Evolutionary conservation across 2,329 filamentous ascomycete genomes (phyloP).

Genomic region (Colletotrichum lini): DNA sequence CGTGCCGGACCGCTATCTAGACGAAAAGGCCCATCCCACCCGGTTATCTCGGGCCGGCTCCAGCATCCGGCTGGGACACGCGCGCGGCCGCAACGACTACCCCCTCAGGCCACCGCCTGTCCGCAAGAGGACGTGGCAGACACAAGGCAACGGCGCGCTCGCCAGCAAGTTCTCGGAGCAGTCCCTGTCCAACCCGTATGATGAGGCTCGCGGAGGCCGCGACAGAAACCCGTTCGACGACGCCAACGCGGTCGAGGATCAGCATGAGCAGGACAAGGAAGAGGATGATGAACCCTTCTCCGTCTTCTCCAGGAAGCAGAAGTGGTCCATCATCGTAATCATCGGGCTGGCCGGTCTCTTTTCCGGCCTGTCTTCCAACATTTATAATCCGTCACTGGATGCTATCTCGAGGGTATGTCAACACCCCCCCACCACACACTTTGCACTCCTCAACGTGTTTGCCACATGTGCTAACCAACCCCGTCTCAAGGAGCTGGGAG

Average conservation of each 20-base stretch:
- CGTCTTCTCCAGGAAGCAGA: conserved; percentile 56
- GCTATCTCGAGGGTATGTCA: conserved; percentile 52
- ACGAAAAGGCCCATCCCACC: conserved; percentile 30
- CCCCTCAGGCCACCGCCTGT: conserved; percentile 27
- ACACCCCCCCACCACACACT: neutral
- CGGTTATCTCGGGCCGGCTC: conserved; percentile 33
- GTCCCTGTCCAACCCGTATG: conserved; percentile 10
- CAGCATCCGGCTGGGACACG: conserved; percentile 28
- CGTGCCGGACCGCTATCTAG: conserved; percentile 32
- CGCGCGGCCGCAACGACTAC: conserved; percentile 29
- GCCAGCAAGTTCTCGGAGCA: conserved; percentile 24
- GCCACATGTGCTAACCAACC: neutral
- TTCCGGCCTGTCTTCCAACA: conserved; percentile 66
- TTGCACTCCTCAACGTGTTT: no score
- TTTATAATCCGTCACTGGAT: conserved; percentile 64
- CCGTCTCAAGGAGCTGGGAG: conserved; percentile 46
- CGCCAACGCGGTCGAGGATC: neutral
- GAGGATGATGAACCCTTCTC: conserved; percentile 47
- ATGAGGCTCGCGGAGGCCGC: conserved; percentile 15
- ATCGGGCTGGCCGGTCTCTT: conserved; percentile 66
- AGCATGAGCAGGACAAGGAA: neutral
- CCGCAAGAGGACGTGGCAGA: conserved; percentile 36
- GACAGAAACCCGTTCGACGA: conserved; percentile 33
- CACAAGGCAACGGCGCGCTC: conserved; percentile 1
- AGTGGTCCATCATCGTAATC: conserved; percentile 63